These are phyloP conservation scores for Stachybotrys chartarum DNA, from an alignment of 2,329 filamentous ascomycete species.

Conservation along the genomic window DNA sequence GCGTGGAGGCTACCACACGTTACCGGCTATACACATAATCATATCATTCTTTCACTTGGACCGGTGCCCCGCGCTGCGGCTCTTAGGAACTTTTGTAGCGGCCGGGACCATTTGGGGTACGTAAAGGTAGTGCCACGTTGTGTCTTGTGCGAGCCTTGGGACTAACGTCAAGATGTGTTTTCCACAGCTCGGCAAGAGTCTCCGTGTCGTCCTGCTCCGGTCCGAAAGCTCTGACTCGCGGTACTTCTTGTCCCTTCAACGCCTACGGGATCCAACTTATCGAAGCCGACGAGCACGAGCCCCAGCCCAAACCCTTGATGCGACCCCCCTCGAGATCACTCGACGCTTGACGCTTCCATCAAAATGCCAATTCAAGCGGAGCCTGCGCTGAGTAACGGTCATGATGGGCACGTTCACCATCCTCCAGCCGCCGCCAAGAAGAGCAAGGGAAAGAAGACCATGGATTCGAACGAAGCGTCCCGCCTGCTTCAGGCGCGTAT, in stretches of 20 bases:
- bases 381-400: constrained; percentile 32
- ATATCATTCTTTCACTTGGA: neutral
- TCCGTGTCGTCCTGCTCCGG: neutral
- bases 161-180: neutral
- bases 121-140: neutral
- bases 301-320: constrained; percentile 4
- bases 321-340: constrained; percentile 9
- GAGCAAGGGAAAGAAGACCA: constrained; percentile 73
- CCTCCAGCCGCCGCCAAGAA: constrained; percentile 57
- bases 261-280: neutral
- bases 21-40: neutral
- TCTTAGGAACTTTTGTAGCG: neutral
- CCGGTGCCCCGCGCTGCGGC: too few relatives aligned
- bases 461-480: constrained; percentile 82
- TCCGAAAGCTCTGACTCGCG: neutral
- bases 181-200: neutral
- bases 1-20: neutral
- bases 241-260: too few relatives aligned
- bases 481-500: constrained; percentile 91
- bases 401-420: constrained; percentile 29
- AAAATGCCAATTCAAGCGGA: constrained; percentile 34
- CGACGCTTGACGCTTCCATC: constrained; percentile 9
- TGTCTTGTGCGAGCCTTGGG: neutral
- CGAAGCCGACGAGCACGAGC: neutral
- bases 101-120: neutral